Base-by-base conservation (phyloP, 441 rosid species). In the Breynia disticha region DNA sequence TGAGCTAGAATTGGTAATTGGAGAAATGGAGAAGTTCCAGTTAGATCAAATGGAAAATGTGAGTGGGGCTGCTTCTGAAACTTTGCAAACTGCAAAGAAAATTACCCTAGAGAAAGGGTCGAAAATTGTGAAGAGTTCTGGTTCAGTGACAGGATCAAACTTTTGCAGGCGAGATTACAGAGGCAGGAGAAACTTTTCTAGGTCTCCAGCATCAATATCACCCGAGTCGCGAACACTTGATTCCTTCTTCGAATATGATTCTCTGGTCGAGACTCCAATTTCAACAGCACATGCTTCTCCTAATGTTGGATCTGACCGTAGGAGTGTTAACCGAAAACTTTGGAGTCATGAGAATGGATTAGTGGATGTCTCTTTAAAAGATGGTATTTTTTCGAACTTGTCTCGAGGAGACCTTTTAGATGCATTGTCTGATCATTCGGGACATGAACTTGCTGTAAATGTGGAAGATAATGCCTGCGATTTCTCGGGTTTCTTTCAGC, bases 151-250 rank as follows among this genome's bases (percentile, higher is more conserved):
- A 0, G 95, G 90, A 38, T 86, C 95, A 14, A 83, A 86, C 64
- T 84, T 76, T 56, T 48, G 78, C 28, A 68, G 83, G 63, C 68
- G 82, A 48, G 84, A 73, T 24, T 37, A 57, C 48, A 56, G 50
- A 37, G 60, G 64, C 16, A 71, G 76, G 64, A 71, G 71, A 63
- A 72, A 60, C 54, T 14, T 60, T 14, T 56, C 65, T 50, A 10
- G 55, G 44, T 84, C 86, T 76, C 76, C 80, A 20, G 68, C 61
- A 41, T 71, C 91, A 13, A 53, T 73, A 37, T 84, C 96, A 47
- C 90, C 94, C 11, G 96, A 94, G 71, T 90, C 96, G 3, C 96
- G 67, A 65, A 82, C 89, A 11, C 59, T 85, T 24, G 94, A 77
- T 49, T 87, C 90, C 18, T 79, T 73, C 58, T 57, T 69, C 2